Evolutionary conservation across 768 basidiomycete genomes (phyloP).

Genomic region (Xanthoconium purpureum): DNA sequence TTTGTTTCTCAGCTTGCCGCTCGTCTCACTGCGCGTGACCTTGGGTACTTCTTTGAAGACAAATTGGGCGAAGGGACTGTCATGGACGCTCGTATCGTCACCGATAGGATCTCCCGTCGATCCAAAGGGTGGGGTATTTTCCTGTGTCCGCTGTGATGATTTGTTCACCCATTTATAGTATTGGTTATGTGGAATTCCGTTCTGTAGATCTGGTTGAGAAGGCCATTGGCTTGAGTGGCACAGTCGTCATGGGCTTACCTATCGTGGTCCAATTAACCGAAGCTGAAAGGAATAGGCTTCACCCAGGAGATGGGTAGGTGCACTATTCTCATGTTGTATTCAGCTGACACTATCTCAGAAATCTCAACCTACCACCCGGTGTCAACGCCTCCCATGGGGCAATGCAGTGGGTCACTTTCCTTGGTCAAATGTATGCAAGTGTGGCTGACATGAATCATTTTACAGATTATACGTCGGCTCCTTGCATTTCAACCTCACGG

Average conservation of each 20-base stretch:
- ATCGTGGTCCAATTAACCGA: slow-evolving; percentile 97
- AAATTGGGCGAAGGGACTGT: slow-evolving; percentile 92
- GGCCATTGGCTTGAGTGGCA: slow-evolving; percentile 86
- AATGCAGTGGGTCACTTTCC: slow-evolving; percentile 66
- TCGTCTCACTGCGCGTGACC: slow-evolving; percentile 91
- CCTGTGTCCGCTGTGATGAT: not conserved
- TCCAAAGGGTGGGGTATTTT: slow-evolving; percentile 83
- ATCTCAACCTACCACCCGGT: slow-evolving; percentile 80
- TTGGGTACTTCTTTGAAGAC: slow-evolving; percentile 98
- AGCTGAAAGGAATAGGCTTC: slow-evolving; percentile 88
- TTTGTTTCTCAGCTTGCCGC: slow-evolving; percentile 98
- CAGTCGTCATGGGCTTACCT: slow-evolving; percentile 96
- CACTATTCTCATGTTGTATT: slow-evolving; percentile 1
- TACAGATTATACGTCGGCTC: slow-evolving; percentile 93
- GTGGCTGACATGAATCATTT: slow-evolving; percentile 7
- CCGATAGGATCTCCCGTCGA: slow-evolving; percentile 88
- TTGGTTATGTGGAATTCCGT: slow-evolving; percentile 97
- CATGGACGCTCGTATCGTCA: slow-evolving; percentile 94
- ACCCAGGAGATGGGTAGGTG: slow-evolving; percentile 82
- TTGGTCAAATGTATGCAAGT: slow-evolving; percentile 12
- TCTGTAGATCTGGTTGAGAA: slow-evolving; percentile 88
- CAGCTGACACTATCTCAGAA: slow-evolving; percentile 40
- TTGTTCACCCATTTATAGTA: slow-evolving; percentile 47
- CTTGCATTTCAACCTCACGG: slow-evolving; percentile 93
- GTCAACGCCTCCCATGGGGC: slow-evolving; percentile 76